Conservation (phyloP, 345 rosid genomes). For the Lagerstroemia speciosa region DNA sequence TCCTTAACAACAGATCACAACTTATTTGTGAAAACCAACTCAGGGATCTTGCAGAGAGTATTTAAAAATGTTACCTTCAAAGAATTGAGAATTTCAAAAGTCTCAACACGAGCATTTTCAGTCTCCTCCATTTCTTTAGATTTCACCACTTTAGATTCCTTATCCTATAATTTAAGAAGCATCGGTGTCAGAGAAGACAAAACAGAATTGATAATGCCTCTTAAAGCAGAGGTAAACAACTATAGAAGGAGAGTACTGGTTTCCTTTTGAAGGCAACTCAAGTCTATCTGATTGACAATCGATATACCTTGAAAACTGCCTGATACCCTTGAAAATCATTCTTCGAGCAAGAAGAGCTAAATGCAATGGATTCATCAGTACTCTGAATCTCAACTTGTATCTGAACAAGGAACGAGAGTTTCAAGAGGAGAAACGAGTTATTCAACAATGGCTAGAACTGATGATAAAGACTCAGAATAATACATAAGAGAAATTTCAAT, state of each 20-base stretch:
- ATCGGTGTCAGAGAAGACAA: neutral
- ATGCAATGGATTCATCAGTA: constrained; percentile 44
- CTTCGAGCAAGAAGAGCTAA: constrained; percentile 66
- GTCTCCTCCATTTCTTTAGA: constrained; percentile 31
- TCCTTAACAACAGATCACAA: neutral
- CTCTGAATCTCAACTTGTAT: constrained; percentile 64
- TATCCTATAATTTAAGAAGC: constrained; percentile 40
- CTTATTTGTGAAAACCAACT: neutral
- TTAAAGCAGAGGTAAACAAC: neutral
- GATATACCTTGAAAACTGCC: constrained; percentile 71
- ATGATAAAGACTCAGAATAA: neutral
- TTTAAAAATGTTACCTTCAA: constrained; percentile 39
- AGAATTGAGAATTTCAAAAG: constrained; percentile 46
- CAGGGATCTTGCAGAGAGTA: neutral
- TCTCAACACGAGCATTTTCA: constrained; percentile 29
- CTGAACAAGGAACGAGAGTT: constrained; percentile 26
- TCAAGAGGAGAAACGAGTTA: neutral
- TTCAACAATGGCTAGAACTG: neutral
- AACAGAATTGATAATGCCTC: neutral
- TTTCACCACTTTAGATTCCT: constrained; percentile 46
- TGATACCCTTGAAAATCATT: constrained; percentile 71
- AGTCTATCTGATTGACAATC: neutral
- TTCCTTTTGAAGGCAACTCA: neutral
- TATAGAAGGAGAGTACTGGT: neutral
- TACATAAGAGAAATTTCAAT: neutral